Conservation (phyloP, 441 rosid species). For the Populus tomentosa region DNA sequence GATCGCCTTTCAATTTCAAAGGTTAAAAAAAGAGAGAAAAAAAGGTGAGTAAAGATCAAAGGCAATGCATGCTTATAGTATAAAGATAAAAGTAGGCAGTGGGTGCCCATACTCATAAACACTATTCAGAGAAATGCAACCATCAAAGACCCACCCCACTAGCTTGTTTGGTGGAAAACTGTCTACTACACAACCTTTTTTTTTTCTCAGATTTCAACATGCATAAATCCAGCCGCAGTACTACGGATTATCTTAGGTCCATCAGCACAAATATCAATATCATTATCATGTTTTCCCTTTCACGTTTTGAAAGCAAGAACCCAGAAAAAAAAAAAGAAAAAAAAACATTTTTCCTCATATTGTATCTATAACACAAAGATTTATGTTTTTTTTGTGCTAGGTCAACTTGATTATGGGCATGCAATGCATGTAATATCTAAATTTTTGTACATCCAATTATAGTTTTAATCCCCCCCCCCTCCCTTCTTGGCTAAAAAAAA, state of each 20-base stretch:
- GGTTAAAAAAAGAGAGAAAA: accelerated
- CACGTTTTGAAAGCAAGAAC: background rate
- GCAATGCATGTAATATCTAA: too few species aligned
- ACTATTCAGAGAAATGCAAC: constrained; percentile 23
- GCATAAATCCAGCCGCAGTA: background rate
- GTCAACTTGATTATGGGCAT: too few species aligned
- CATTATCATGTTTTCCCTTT: background rate
- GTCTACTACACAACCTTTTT: background rate
- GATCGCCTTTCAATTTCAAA: background rate
- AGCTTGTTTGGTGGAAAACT: constrained; percentile 21
- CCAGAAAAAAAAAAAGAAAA: too few species aligned
- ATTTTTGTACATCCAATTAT: too few species aligned
- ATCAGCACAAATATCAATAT: constrained; percentile 1
- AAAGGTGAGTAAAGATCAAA: background rate
- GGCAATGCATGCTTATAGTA: background rate
- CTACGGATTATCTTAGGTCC: background rate
- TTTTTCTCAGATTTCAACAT: background rate
- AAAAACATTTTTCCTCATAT: background rate
- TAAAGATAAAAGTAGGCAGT: constrained; percentile 7
- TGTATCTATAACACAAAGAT: background rate
- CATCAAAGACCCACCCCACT: constrained; percentile 22
- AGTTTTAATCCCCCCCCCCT: too few species aligned
- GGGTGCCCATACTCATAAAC: constrained; percentile 13
- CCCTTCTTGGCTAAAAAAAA: too few species aligned
- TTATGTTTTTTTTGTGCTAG: too few species aligned